Evolutionary conservation across 2,329 filamentous ascomycete species (phyloP), one percentile per base, ranked within the genome.

Genomic region (Aureobasidium uvarum): DNA sequence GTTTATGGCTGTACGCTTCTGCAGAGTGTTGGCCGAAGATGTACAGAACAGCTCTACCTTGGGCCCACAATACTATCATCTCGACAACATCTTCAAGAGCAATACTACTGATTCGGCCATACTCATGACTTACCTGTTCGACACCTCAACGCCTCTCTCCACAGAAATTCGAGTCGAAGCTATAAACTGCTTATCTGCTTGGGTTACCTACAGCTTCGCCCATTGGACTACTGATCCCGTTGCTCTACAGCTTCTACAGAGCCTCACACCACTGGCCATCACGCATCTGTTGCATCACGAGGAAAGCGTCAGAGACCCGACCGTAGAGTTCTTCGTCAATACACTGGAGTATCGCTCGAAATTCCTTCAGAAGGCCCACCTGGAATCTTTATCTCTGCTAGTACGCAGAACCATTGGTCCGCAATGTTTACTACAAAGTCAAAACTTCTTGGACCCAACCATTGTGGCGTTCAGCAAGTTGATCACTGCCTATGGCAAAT

Each of bases 181-280:
- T 38, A 67, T 76, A 33, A 71, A 71, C 48, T 73, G 71, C 68
- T 79, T 77, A 65, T 65, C 69, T 14, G 84, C 88, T 5, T 94
- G 90, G 89, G 83, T 92, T 38, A 82, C 86, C 70, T 92, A 92
- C 72, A 87, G 86, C 5, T 89, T 92, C 71, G 83, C 85, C 39
- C 81, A 84, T 33, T 86, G 86, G 58, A 78, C 83, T 3, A 81
- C 83, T 52, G 83, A 84, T 39, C 82, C 82, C 18, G 80, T 84
- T 18, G 80, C 89, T 38, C 78, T 89, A 2, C 78, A 82, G 20
- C 80, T 85, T 20, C 80, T 93, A 16, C 84, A 84, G 38, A 80
- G 82, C 1, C 77, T 92, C 4, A 81, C 89, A 1, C 80, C 83
- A 36, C 80, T 83, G 4, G 83, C 86, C 25, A 83, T 92, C 28